These are phyloP conservation scores for Oxyria digyna DNA, from an alignment of 148 eudicot genomes.

Conservation along the genomic window DNA sequence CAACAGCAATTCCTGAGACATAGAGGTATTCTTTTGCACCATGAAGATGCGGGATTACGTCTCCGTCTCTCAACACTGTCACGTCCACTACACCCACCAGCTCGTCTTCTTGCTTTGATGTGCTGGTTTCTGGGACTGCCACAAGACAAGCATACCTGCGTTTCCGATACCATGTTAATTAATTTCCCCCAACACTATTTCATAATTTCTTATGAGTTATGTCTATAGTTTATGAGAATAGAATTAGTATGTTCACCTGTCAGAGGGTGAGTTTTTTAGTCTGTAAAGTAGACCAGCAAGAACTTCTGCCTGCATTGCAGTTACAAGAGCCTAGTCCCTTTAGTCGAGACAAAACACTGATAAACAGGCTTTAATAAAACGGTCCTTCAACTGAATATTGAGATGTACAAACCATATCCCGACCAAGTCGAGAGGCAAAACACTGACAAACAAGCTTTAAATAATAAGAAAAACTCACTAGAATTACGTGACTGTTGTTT, in stretches of 20 bases:
- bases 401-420: too few relatives aligned
- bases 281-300: conserved; percentile 67
- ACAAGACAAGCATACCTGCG: conserved; percentile 93
- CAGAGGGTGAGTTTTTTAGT: conserved; percentile 67
- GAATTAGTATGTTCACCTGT: conserved; percentile 37
- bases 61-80: conserved; percentile 56
- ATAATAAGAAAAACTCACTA: too few relatives aligned
- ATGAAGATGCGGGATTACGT: conserved; percentile 48
- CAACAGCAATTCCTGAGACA: conserved; percentile 86
- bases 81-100: conserved; percentile 87
- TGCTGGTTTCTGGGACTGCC: conserved; percentile 31
- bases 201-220: neutral
- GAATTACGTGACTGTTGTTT: too few relatives aligned
- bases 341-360: neutral
- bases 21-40: conserved; percentile 70
- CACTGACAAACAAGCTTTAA: too few relatives aligned
- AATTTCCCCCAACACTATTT: neutral
- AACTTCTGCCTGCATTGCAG: conserved; percentile 62
- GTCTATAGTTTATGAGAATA: neutral
- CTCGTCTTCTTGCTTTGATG: conserved; percentile 12
- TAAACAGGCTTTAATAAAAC: too few relatives aligned
- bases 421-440: too few relatives aligned
- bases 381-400: too few relatives aligned
- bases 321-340: neutral
- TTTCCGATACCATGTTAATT: neutral